phyloP scores from a whole-genome alignment of 1,284 basidiomycete genomes.

The Apiotrichum domesticum region DNA sequence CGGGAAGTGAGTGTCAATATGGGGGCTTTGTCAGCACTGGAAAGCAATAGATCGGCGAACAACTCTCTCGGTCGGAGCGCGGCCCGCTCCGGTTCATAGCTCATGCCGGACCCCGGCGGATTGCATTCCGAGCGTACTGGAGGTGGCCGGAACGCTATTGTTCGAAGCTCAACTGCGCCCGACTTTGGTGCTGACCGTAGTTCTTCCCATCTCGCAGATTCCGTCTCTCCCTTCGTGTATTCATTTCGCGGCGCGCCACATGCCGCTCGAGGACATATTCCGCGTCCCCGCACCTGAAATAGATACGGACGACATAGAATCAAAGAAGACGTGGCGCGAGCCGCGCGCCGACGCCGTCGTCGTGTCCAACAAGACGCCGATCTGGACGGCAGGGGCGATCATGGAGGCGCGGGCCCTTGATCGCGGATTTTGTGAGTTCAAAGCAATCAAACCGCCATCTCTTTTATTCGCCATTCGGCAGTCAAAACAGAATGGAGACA shows the following conservation, averaged over 20 bases:
- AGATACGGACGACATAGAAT: constrained; percentile 26
- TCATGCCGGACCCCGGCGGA: too few species aligned
- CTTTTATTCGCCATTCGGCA: not conserved
- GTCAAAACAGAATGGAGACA: not conserved
- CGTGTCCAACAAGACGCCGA: constrained; percentile 18
- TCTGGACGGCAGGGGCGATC: constrained; percentile 56
- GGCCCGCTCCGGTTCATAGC: too few species aligned
- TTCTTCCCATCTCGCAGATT: constrained; percentile 82
- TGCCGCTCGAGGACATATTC: constrained; percentile 72
- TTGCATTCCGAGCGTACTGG: not conserved
- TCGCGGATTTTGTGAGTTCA: constrained; percentile 58
- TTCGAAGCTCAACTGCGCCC: too few species aligned
- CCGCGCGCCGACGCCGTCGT: constrained; percentile 43
- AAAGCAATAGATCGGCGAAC: too few species aligned
- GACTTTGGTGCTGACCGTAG: constrained; percentile 50
- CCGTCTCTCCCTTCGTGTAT: constrained; percentile 72
- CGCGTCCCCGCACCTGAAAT: constrained; percentile 47
- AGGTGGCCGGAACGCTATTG: too few species aligned
- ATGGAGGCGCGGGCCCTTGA: constrained; percentile 67
- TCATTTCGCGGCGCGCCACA: constrained; percentile 59
- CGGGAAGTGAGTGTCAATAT: constrained; percentile 25
- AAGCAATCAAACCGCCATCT: constrained; percentile 12
- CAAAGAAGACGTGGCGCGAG: constrained; percentile 38
- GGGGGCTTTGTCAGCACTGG: too few species aligned
- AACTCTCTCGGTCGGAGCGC: too few species aligned